These are phyloP conservation scores for Oldenlandia corymbosa DNA, from an alignment of 257 asterid genomes.

Conservation along the genomic window DNA sequence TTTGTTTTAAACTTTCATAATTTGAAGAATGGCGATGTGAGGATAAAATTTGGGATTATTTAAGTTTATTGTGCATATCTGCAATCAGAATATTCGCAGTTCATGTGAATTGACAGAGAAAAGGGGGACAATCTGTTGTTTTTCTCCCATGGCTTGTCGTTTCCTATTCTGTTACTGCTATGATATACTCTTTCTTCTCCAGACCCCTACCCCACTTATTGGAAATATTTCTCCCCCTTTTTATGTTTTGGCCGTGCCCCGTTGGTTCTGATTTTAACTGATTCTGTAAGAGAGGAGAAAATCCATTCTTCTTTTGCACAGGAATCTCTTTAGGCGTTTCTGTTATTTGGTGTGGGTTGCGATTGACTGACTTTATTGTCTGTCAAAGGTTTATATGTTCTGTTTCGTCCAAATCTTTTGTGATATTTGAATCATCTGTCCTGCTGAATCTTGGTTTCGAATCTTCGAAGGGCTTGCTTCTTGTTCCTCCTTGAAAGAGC, in stretches of 20 bases:
- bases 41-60: conserved; percentile 1
- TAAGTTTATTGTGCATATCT: background rate
- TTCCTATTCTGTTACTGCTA: background rate
- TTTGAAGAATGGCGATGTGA: too few relatives aligned
- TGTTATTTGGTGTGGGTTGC: background rate
- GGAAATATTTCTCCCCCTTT: too few relatives aligned
- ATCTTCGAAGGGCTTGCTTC: conserved; percentile 68
- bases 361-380: background rate
- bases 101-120: background rate
- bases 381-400: background rate
- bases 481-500: conserved; percentile 84
- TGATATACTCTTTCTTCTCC: too few relatives aligned
- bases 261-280: background rate
- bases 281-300: background rate
- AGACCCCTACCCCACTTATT: too few relatives aligned
- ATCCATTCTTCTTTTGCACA: background rate
- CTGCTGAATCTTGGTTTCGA: conserved; percentile 8
- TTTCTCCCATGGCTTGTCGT: background rate
- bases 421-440: background rate
- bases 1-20: background rate
- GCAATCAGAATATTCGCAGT: background rate
- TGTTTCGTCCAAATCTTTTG: background rate
- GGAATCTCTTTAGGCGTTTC: background rate
- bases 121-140: background rate
- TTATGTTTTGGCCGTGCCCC: too few relatives aligned